These are phyloP conservation scores for Exophiala aquamarina DNA, from an alignment of 2,329 filamentous ascomycete species.

Conservation along the genomic window DNA sequence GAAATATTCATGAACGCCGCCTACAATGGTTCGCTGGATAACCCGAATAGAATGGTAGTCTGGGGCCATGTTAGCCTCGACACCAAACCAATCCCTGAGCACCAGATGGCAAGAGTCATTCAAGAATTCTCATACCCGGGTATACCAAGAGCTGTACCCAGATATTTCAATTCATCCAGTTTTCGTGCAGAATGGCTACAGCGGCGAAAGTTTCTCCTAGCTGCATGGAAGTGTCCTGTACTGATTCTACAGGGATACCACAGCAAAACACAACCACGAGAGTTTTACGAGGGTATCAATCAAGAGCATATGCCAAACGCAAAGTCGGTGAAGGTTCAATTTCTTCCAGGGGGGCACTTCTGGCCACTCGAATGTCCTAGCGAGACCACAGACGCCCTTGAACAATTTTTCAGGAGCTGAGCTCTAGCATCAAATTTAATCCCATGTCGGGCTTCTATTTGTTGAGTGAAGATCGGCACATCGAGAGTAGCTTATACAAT, in stretches of 20 bases:
- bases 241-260: conserved; percentile 11
- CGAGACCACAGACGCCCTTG: conserved; percentile 6
- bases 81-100: neutral
- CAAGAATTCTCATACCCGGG: conserved; percentile 12
- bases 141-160: conserved; percentile 4
- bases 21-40: conserved; percentile 9
- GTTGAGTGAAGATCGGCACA: no score
- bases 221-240: conserved; percentile 11
- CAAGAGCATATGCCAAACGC: conserved; percentile 10
- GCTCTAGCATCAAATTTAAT: no score
- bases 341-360: conserved; percentile 7
- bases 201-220: conserved; percentile 6
- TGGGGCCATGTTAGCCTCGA: neutral
- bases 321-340: conserved; percentile 1
- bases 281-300: conserved; percentile 8
- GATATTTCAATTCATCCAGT: conserved; percentile 17
- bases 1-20: conserved; percentile 14
- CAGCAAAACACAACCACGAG: conserved; percentile 9
- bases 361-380: conserved; percentile 7
- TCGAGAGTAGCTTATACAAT: no score
- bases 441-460: no score
- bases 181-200: conserved; percentile 15
- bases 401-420: conserved; percentile 2
- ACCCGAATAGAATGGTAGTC: neutral
- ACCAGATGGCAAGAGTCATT: conserved; percentile 4